Conservation (phyloP, 371 early-diverging fungal genomes). For the Batkoa obscura region DNA sequence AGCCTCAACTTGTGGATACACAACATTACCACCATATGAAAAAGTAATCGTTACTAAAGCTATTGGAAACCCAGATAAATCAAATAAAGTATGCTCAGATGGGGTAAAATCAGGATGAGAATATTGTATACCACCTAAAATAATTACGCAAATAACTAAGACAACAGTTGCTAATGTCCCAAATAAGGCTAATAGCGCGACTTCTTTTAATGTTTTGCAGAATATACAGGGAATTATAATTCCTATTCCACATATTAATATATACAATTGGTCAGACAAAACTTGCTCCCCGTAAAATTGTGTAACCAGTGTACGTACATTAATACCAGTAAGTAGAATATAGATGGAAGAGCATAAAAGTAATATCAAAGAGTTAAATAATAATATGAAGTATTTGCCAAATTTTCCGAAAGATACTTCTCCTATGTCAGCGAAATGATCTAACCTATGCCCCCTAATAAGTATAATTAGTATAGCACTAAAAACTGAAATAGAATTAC, state of each 20-base stretch:
- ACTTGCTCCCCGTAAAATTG: conserved; percentile 4
- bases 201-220: conserved; percentile 51
- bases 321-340: conserved; percentile 48
- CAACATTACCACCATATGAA: conserved; percentile 60
- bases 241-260: conserved; percentile 32
- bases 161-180: conserved; percentile 28
- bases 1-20: conserved; percentile 68
- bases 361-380: conserved; percentile 42
- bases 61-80: conserved; percentile 15
- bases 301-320: conserved; percentile 32
- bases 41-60: conserved; percentile 42
- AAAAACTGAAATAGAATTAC: conserved; percentile 19
- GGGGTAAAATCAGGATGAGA: not conserved
- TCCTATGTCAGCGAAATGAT: conserved; percentile 25
- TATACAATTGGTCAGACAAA: conserved; percentile 20
- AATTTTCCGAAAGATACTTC: conserved; percentile 39
- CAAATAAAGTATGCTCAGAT: not conserved
- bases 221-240: conserved; percentile 47
- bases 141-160: conserved; percentile 18
- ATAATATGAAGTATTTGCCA: conserved; percentile 32
- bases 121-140: not conserved
- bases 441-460: not conserved
- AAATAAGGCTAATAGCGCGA: conserved; percentile 32
- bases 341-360: conserved; percentile 58
- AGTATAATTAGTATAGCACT: conserved; percentile 22